A percentile compares a stretch with the other conserved stretches of the same genome.
Evolutionary conservation across 108 stramenopile species (phyloP).

Genomic region (Skeletonema grethae): DNA sequence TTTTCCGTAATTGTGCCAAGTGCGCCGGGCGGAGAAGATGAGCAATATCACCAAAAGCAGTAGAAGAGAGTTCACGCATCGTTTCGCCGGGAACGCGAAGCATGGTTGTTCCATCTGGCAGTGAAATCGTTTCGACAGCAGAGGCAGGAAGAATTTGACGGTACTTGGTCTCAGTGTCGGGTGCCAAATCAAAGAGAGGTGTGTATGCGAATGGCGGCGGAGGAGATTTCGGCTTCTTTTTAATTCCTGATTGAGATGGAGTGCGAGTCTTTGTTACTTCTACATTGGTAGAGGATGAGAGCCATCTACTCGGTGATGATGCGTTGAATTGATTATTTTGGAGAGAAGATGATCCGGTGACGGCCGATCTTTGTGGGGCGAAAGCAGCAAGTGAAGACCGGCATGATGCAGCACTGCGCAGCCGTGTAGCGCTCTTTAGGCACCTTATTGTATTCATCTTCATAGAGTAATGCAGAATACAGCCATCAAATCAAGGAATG

Average conservation of each 20-base stretch:
- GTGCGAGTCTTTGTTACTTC: slow-evolving; percentile 41
- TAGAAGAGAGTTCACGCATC: slow-evolving; percentile 63
- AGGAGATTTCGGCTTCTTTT: slow-evolving; percentile 23
- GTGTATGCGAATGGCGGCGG: slow-evolving; percentile 62
- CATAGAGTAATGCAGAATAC: no score
- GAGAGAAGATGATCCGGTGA: not conserved
- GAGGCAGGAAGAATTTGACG: slow-evolving; percentile 59
- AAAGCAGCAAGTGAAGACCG: not conserved
- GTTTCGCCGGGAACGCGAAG: slow-evolving; percentile 59
- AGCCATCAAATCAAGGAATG: not conserved
- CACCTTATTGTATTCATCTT: slow-evolving; percentile 18
- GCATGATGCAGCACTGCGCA: slow-evolving; percentile 15
- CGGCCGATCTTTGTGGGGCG: not conserved
- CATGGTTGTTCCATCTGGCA: slow-evolving; percentile 60
- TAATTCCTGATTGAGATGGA: not conserved
- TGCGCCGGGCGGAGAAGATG: slow-evolving; percentile 93
- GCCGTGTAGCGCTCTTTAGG: not conserved
- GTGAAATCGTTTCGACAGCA: slow-evolving; percentile 53
- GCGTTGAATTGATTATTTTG: not conserved
- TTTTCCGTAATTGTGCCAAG: slow-evolving; percentile 88
- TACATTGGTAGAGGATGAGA: slow-evolving; percentile 26
- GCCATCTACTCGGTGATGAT: slow-evolving; percentile 24
- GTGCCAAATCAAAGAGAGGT: slow-evolving; percentile 67
- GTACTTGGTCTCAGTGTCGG: slow-evolving; percentile 54
- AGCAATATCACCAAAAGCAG: slow-evolving; percentile 90